phyloP scores from a whole-genome alignment of 1,284 basidiomycete species.

The Rhodotorula glutinis region DNA sequence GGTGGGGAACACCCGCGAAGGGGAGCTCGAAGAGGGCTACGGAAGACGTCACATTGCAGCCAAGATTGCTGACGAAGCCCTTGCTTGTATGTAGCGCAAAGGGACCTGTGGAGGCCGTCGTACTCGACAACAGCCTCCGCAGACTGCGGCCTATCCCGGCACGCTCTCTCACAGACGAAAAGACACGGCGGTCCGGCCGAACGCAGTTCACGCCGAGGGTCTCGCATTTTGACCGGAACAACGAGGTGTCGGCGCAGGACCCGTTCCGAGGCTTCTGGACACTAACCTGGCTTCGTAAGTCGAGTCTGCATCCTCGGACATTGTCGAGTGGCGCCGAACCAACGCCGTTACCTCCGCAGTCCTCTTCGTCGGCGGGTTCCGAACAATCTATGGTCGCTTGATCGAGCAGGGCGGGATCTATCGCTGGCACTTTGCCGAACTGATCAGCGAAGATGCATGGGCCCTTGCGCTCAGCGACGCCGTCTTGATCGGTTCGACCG shows the following conservation, averaged over 20 bases:
- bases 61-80: no score
- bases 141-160: slow-evolving; percentile 29
- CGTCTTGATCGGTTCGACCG: slow-evolving; percentile 71
- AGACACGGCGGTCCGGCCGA: slow-evolving; percentile 7
- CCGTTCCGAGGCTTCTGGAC: slow-evolving; percentile 92
- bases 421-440: slow-evolving; percentile 68
- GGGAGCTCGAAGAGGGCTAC: slow-evolving; percentile 17
- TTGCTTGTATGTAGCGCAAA: background rate
- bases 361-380: slow-evolving; percentile 72
- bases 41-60: no score
- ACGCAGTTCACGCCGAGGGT: slow-evolving; percentile 73
- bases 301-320: background rate
- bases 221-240: slow-evolving; percentile 76
- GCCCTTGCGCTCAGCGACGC: slow-evolving; percentile 80
- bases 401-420: slow-evolving; percentile 73
- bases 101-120: slow-evolving; percentile 1
- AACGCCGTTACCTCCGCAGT: slow-evolving; percentile 26
- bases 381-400: slow-evolving; percentile 71
- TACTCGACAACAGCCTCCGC: slow-evolving; percentile 1
- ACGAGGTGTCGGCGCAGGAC: slow-evolving; percentile 68
- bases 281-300: slow-evolving; percentile 66
- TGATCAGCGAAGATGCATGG: slow-evolving; percentile 82
- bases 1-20: background rate
- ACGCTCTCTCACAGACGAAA: slow-evolving; percentile 9
- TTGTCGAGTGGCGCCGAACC: background rate